Base-by-base conservation (phyloP, 2,329 filamentous ascomycete genomes). In the Fusarium lyarnte region DNA sequence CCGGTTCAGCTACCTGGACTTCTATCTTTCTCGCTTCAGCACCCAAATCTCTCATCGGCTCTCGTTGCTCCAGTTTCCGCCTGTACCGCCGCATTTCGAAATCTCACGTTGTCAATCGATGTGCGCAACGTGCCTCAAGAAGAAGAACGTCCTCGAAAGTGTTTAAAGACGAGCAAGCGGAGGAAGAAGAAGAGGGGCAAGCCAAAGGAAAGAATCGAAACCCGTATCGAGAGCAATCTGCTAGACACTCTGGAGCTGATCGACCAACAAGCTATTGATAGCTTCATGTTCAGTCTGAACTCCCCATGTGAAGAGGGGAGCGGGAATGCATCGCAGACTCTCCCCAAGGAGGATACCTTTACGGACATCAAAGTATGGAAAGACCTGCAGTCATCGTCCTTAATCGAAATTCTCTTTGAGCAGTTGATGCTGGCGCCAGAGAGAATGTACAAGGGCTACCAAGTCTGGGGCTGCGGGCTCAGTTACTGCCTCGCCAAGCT, bases 11-110 rank as follows among this genome's bases (percentile, higher is more conserved):
- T 73, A 9, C 58, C 74, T 6, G 74, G 73, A 14, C 58, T 71
- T 16, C 52, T 81, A 12, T 62, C 69, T 3, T 83, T 83, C 43
- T 81, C 78, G 2, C 76, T 84, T 12, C 79, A 83, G 53, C 82
- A 84, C 57, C 77, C 80, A 6, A 77, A 80, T 42, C 52, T 82
- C 23, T 73, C 75, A 0, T 83, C 82, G 7, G 69, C 77, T 21
- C 57, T 82, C 29, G 33, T 76, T 10, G 70, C 79, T 10, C 82
- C 82, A 3, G 46, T 53, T 2, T 72, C 66, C 3, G 77, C 80
- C 2, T 45, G 55, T 7, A 76, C 70, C 10, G 76, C 77, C 2
- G 73, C 73, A 4, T 78, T 84, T 43, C 72, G 68, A 42, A 72
- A 73, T 31, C 70, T 79, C 23, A 64, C 65, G n/a, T 74, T 80